Conservation (phyloP, 495 filamentous ascomycete genomes). For the Pseudoneurospora amorphoporcata region DNA sequence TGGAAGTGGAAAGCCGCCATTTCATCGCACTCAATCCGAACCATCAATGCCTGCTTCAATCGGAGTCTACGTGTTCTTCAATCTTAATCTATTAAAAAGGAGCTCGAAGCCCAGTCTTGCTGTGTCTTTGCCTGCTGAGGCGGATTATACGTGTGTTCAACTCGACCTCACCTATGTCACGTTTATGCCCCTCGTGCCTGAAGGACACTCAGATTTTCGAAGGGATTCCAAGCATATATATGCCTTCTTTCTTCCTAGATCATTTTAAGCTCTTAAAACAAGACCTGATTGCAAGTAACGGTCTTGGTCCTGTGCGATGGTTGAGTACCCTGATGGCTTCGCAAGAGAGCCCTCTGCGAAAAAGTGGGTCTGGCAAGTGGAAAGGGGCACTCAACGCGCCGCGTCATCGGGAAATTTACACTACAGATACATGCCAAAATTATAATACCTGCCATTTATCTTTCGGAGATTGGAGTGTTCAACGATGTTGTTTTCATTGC, state of each 20-base stretch:
- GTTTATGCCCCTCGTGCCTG: neutral
- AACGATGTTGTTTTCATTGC: neutral
- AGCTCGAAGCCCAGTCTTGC: no score
- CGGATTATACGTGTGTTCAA: neutral
- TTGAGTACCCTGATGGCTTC: neutral
- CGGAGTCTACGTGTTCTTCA: no score
- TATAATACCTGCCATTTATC: no score
- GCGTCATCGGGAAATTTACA: neutral
- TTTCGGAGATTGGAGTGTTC: neutral
- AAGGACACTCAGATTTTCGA: neutral
- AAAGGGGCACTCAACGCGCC: neutral
- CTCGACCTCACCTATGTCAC: neutral
- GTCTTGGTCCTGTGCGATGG: neutral
- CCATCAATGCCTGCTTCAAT: neutral
- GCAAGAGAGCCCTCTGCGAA: neutral
- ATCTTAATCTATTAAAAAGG: no score
- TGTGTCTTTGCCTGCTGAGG: neutral
- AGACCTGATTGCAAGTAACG: accelerated
- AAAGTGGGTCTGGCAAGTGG: neutral
- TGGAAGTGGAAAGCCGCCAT: neutral
- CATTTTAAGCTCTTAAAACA: accelerated
- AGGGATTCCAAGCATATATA: accelerated
- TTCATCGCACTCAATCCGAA: neutral
- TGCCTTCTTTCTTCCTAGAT: accelerated
- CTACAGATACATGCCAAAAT: neutral